Evolutionary conservation across 192 early-diverging fungal species (phyloP), one percentile per base, ranked within the genome.

Genomic region (Backusella macrospora): DNA sequence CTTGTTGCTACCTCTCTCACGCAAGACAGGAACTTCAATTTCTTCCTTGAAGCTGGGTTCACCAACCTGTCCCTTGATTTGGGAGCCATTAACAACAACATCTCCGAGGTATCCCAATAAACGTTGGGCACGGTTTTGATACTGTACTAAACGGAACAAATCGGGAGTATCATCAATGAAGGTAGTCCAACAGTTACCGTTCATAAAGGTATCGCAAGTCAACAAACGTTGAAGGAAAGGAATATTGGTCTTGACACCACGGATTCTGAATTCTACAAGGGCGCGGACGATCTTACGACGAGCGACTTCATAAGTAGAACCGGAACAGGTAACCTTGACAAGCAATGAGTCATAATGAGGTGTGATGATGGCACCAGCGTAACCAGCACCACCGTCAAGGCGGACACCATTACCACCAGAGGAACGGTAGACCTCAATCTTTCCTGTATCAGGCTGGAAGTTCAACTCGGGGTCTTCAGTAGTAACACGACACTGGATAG

Each of bases 141-240:
- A 86, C 72, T 88, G 89, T 73, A 88, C 92, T n/a, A 89, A 80
- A 59, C 89, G 82, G 80, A 99, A 95, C 47, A 99, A 87, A 84
- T 93, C 89, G 4, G 97, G 97, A 1, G 96, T 94, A 81, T 98
- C 97, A 79, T 99, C 97, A 76, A 99, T 97, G 70, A 97, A 99
- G 13, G 97, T 99, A 16, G 97, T 99, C 97, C 97, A 98, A 78
- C 94, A 89, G 73, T 87, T 86, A 68, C 95, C 97, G 43, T 81
- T 80, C 47, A 90, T 90, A 72, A 99, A 96, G 5, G 90, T 90
- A 6, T 88, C 87, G 83, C 96, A 90, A 5, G 89, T 91, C 48
- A 99, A 84, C 71, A 99, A 85, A 40, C 92, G 88, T 82, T 92
- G 93, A 52, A 99, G 85, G 85, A 98, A 99, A 67, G 91, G 89